Base-by-base conservation (phyloP, 148 eudicot species). In the Cornus suecica region DNA sequence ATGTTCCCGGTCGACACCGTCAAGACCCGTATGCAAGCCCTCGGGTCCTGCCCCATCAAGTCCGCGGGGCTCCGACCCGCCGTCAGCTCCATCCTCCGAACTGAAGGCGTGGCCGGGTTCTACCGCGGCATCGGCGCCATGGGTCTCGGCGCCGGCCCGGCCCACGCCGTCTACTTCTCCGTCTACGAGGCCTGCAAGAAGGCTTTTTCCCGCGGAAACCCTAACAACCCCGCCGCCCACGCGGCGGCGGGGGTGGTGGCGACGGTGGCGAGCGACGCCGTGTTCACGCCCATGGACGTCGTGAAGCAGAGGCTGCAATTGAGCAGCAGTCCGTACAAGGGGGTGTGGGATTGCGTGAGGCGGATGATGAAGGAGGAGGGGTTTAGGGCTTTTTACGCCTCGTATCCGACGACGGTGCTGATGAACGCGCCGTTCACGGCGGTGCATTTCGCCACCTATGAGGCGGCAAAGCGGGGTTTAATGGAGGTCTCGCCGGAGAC, bases 121-220 rank as follows among this genome's bases (percentile, higher is more conserved):
- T 94, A 94, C 86, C 90, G 91, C 0, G 98, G 97, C 1, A 92
- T 94, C 32, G 91, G 86, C 37, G 97, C 98, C 8, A 94, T 94
- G 98, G 98, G 88, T 4, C 92, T 94, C 6, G 98, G 98, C 2
- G 98, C 98, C 2, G 98, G 98, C 3, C 98, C 98, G 4, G 98
- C 98, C 14, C 98, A 94, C 80, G 97, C 98, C 4, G 97, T 89
- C 3, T 92, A 94, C 65, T 94, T 92, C 80, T 88, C 97, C 0
- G 88, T 89, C 1, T 94, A 94, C 51, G 98, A 94, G 80, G n/a
- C 81, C 2, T 91, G 90, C 37, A 94, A 94, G 80, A 82, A 92
- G 78, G 10, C 77, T 0, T 81, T 94, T 0, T 79, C 90, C 0
- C 74, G 80, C 1, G 89, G 83, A 0, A 83, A 87, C 64, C 85